These are phyloP conservation scores for Candida multigemmis DNA, from an alignment of 805 yeast species.

Conservation along the genomic window DNA sequence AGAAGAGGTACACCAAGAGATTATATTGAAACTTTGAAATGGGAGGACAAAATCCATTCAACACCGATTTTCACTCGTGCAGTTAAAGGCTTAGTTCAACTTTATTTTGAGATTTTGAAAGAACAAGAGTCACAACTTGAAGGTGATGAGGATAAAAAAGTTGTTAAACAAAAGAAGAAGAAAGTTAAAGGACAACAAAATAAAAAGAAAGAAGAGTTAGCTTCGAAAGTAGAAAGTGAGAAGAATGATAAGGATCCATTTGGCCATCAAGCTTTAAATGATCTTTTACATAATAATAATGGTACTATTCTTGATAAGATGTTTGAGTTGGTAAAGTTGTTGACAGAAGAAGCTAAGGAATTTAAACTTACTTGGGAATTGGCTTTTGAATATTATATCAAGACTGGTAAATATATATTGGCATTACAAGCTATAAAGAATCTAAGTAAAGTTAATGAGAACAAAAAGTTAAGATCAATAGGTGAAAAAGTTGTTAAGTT, in stretches of 20 bases:
- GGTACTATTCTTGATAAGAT: constrained; percentile 37
- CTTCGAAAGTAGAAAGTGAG: constrained; percentile 33
- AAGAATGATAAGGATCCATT: constrained; percentile 51
- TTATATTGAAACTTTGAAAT: constrained; percentile 62
- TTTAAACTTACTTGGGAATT: constrained; percentile 32
- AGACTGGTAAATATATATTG: constrained; percentile 37
- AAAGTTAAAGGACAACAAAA: constrained; percentile 41
- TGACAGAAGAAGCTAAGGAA: constrained; percentile 33
- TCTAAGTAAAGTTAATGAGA: constrained; percentile 23
- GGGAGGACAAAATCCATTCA: constrained; percentile 72
- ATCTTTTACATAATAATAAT: constrained; percentile 12
- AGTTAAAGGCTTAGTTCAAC: constrained; percentile 49
- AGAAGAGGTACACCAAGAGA: constrained; percentile 86
- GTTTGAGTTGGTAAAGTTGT: constrained; percentile 29
- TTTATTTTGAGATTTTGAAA: constrained; percentile 38
- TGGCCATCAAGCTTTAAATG: constrained; percentile 36
- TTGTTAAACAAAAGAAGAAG: constrained; percentile 42
- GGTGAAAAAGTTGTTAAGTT: constrained; percentile 24
- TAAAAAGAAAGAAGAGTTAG: constrained; percentile 48
- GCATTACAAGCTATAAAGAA: constrained; percentile 36
- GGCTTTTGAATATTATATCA: constrained; percentile 28
- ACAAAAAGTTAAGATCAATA: constrained; percentile 9
- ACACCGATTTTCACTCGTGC: constrained; percentile 71
- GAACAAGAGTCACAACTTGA: constrained; percentile 10
- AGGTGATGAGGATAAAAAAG: constrained; percentile 9